Evolutionary conservation across 2,329 filamentous ascomycete genomes (phyloP), one percentile per base, ranked within the genome.

Genomic region (Arthrobotrys megalospora): DNA sequence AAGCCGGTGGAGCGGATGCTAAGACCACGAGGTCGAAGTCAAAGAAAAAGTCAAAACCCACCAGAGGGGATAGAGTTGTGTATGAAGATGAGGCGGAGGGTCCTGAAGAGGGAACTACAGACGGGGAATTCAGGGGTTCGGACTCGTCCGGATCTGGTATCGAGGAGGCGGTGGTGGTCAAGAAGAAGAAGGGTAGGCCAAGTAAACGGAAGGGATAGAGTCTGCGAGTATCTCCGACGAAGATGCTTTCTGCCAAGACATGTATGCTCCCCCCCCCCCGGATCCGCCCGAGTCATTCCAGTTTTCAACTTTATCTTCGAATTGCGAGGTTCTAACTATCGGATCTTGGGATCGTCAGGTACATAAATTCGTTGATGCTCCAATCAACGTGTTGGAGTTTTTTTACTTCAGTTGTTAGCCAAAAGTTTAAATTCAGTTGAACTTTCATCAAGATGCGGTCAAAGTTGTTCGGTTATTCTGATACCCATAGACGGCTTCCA

Each of bases 171-270:
- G 68, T 79, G n/a, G 67, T 78, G 24, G 76, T 75, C 50, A 79
- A 79, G 62, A 79, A 79, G 65, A 79, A 75, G 64, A 75, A 66
- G 47, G 69, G 76, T 21, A 69, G 65, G 24, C 50, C 69, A 21
- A 70, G 69, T 21, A 60, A 52, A 50, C 48, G 69, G 32, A 79
- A 79, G 52, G 76, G 62, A 63, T 78, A 72, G 47, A 48, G 43
- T 38, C 19, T 24, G 41, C 58, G 43, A 14, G 45, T 77, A 38
- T 24, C 43, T 65, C 47, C 53, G 19, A n/a, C 24, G 62, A 53
- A 55, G 38, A 55, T 62, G 58, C 43, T 52, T 64, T 72, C 52
- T 48, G 21, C 34, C 47, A 38, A 66, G 50, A 78, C 53, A 67
- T 78, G 62, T 72, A 68, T 72, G 75, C 7, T 45, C 41, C 41